A percentile compares a stretch with the other conserved stretches of the same genome.
These are phyloP conservation scores for Fraxinus pennsylvanica DNA, from an alignment of 257 asterid genomes.

Conservation along the genomic window DNA sequence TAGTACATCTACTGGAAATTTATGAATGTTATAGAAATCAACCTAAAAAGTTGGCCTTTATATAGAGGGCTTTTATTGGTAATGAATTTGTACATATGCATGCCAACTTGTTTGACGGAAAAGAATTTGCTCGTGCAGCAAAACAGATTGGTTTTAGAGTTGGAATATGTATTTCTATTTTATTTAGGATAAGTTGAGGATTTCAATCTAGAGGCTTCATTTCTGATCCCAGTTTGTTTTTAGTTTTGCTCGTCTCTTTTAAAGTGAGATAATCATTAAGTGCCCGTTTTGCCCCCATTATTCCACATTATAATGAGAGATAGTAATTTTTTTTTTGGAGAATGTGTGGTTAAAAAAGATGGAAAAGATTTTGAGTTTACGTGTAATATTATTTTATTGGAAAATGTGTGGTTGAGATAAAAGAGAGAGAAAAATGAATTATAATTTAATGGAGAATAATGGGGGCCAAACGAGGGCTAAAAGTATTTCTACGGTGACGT, in stretches of 20 bases:
- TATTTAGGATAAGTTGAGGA: constrained; percentile 1
- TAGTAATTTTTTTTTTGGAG: too few relatives aligned
- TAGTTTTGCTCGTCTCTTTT: constrained; percentile 1
- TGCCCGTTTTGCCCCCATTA: too few relatives aligned
- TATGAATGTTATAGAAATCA: constrained; percentile 12
- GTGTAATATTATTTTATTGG: too few relatives aligned
- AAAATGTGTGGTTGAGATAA: too few relatives aligned
- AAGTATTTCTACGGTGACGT: not conserved
- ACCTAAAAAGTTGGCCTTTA: constrained; percentile 15
- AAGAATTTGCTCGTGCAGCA: constrained; percentile 3
- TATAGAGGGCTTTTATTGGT: not conserved
- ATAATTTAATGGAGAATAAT: too few relatives aligned
- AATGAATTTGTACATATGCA: not conserved
- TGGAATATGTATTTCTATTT: constrained; percentile 14
- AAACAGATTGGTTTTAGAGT: constrained; percentile 5
- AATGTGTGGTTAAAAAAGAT: too few relatives aligned
- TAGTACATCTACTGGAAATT: constrained; percentile 5
- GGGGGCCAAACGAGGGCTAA: too few relatives aligned
- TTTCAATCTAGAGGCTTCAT: constrained; percentile 3
- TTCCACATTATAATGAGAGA: too few relatives aligned
- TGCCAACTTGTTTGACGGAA: not conserved
- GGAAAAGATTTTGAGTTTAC: too few relatives aligned
- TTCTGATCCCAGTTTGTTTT: not conserved
- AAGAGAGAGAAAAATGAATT: too few relatives aligned
- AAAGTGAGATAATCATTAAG: constrained; percentile 5